These are phyloP conservation scores for Boletus sensibilis DNA, from an alignment of 768 basidiomycete genomes.

Conservation along the genomic window DNA sequence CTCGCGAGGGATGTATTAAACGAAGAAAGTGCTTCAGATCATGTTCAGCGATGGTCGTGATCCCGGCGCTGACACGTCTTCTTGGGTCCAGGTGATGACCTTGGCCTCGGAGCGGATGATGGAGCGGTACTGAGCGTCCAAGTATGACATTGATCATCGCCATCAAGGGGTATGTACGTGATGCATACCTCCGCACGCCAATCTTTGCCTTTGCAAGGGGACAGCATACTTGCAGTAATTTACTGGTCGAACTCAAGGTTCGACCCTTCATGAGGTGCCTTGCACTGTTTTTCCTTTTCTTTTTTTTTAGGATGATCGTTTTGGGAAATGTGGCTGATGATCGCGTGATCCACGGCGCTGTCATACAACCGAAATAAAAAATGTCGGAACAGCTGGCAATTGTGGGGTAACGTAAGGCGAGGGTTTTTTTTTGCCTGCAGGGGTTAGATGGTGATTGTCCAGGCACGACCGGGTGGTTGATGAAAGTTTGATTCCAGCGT, in stretches of 20 bases:
- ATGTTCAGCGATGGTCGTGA: neutral
- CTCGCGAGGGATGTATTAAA: no score
- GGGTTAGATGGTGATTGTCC: neutral
- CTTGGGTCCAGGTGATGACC: neutral
- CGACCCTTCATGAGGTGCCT: neutral
- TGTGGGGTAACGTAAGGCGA: conserved; percentile 7
- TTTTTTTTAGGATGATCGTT: neutral
- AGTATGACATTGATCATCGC: neutral
- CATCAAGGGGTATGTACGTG: conserved; percentile 9
- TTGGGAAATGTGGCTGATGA: neutral
- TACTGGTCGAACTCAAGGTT: neutral
- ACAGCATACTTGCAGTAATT: neutral
- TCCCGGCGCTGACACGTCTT: neutral
- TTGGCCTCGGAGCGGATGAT: neutral
- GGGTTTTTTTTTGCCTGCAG: neutral
- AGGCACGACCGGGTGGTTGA: neutral
- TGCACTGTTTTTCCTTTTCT: neutral
- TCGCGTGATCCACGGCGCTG: neutral
- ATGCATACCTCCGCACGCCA: conserved; percentile 3
- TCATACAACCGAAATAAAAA: neutral
- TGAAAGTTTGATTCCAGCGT: no score
- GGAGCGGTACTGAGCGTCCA: neutral
- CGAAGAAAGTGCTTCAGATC: neutral
- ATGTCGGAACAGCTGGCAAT: neutral
- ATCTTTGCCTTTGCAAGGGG: conserved; percentile 18